Base-by-base conservation (phyloP, 2,329 filamentous ascomycete species). In the Cladosporium sp. region DNA sequence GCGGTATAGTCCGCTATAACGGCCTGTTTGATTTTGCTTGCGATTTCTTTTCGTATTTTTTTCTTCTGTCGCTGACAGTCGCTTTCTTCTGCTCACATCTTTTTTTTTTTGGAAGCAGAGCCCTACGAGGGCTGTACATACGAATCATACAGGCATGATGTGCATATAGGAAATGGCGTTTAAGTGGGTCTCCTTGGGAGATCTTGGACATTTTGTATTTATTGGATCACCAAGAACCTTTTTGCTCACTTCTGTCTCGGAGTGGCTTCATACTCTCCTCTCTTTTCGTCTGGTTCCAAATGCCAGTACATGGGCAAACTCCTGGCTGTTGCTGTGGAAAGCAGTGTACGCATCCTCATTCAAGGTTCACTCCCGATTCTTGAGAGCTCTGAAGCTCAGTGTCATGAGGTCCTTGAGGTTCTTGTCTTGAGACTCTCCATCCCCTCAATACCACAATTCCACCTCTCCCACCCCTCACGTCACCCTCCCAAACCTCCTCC, bases 1-100 rank as follows among this genome's bases (percentile, higher is more conserved):
- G 11, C 54, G 60, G 34, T 63, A 63, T 56, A 63, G 60, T 30
- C 60, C 49, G 11, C 23, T 63, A 23, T 56, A 48, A 56, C 18
- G 56, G n/a, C 6, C 21, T 34, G 11, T 10, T 21, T 58, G 32
- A 21, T 11, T 21, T 46, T 21, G 26, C 11, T 57, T 39, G n/a
- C n/a, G 25, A 28, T 46, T 6, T 46, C 8, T 21, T 46, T 21
- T 46, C 39, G n/a, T 25, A 53, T 51, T 26, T n/a, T 26, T 18
- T 14, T 51, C 7, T 21, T 18, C 18, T 43, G 6, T 43, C 39
- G 18, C 39, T 21, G 7, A 2, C 25, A 30, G 14, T 13, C 36
- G 18, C 10, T 32, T 21, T 28, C 25, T 54, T 30, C 26, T 56
- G 23, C 16, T 7, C 25, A n/a, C 11, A 57, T 36, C 3, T 36